Percentiles rank a stretch among this genome's conserved stretches.
phyloP scores from a whole-genome alignment of 768 basidiomycete genomes.

The Glaciozyma martinii region DNA sequence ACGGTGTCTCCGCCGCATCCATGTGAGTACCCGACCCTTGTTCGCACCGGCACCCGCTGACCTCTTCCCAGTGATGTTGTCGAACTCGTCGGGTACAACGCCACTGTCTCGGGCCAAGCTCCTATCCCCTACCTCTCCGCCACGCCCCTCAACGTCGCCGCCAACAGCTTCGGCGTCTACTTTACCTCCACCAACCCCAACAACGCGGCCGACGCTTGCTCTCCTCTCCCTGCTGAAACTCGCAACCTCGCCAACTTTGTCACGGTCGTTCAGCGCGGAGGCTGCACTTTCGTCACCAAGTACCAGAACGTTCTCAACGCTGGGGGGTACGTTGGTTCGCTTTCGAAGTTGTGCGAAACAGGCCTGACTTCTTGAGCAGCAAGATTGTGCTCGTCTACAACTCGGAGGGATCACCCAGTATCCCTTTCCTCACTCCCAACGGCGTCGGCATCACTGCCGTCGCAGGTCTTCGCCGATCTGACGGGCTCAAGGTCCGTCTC shows the following conservation, averaged over 20 bases:
- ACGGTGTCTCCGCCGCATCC: constrained; percentile 48
- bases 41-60: background rate
- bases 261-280: constrained; percentile 53
- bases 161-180: constrained; percentile 48
- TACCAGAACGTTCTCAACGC: constrained; percentile 50
- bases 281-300: constrained; percentile 53
- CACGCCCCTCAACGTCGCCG: constrained; percentile 39
- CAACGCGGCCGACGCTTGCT: constrained; percentile 53
- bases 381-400: background rate
- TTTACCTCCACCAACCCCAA: constrained; percentile 54
- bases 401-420: background rate
- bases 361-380: background rate
- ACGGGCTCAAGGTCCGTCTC: background rate
- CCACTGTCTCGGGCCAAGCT: constrained; percentile 48
- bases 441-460: background rate
- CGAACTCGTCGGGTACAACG: constrained; percentile 50
- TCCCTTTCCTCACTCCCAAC: background rate
- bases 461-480: too few relatives aligned
- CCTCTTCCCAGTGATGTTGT: constrained; percentile 42
- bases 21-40: constrained; percentile 4
- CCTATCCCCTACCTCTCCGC: constrained; percentile 53
- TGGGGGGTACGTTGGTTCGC: constrained; percentile 35
- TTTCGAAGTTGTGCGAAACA: too few relatives aligned
- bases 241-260: constrained; percentile 52
- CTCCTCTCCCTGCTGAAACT: constrained; percentile 48